phyloP scores from a whole-genome alignment of 306 rosid species.

The Casuarina cunninghamiana region DNA sequence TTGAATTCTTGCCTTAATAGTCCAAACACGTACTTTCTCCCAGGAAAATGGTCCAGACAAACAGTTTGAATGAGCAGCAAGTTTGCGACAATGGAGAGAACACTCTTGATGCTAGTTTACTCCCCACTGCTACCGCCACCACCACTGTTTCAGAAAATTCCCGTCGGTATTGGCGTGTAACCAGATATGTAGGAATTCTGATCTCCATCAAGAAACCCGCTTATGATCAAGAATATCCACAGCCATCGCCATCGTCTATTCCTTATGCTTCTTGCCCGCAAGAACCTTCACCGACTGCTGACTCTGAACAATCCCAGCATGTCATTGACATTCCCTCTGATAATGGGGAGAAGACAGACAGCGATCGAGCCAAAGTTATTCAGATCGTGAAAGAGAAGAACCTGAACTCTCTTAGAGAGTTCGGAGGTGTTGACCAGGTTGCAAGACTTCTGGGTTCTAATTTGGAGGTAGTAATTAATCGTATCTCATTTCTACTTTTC shows the following conservation, averaged over 20 bases:
- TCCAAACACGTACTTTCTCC: neutral
- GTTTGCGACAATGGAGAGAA: conserved; percentile 2
- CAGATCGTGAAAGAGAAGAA: conserved; percentile 39
- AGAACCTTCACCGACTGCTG: neutral
- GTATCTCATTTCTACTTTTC: too few relatives aligned
- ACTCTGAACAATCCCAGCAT: conserved; percentile 12
- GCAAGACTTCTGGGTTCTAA: conserved; percentile 16
- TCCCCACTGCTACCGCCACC: neutral
- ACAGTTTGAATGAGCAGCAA: neutral
- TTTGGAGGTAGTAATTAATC: conserved; percentile 35
- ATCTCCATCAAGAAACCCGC: conserved; percentile 23
- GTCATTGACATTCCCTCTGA: conserved; percentile 12
- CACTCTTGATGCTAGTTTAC: conserved; percentile 31
- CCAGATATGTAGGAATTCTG: conserved; percentile 22
- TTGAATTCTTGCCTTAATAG: neutral
- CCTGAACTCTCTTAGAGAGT: conserved; percentile 15
- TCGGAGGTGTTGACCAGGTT: conserved; percentile 41
- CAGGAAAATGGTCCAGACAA: conserved; percentile 20
- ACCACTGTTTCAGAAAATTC: neutral
- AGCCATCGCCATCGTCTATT: neutral
- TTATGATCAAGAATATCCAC: too few relatives aligned
- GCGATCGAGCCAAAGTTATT: conserved; percentile 5
- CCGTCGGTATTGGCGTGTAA: conserved; percentile 29
- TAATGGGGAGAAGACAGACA: neutral
- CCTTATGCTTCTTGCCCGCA: conserved; percentile 7